Evolutionary conservation across 306 rosid species (phyloP).

Genomic region (Vicia faba): DNA sequence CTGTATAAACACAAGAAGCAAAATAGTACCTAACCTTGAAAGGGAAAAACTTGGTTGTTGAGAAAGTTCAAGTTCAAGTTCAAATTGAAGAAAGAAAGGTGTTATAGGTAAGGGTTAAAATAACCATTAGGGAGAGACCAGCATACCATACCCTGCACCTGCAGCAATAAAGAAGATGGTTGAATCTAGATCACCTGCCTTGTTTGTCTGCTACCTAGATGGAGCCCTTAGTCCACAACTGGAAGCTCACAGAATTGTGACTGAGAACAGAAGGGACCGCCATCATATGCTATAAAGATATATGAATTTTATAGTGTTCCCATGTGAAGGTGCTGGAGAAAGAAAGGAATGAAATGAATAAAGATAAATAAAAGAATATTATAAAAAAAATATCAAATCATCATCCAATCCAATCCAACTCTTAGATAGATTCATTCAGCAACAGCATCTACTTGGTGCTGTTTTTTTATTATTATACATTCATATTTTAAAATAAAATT

Average conservation of each 20-base stretch:
- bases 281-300: constrained; percentile 38
- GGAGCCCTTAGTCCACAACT: constrained; percentile 11
- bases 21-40: constrained; percentile 44
- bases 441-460: constrained; percentile 2
- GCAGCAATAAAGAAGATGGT: constrained; percentile 28
- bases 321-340: constrained; percentile 36
- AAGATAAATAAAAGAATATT: constrained; percentile 13
- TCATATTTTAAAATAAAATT: background rate
- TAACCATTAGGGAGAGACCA: constrained; percentile 29
- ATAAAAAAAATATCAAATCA: background rate
- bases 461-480: background rate
- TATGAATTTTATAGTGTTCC: constrained; percentile 32
- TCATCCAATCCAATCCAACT: constrained; percentile 12
- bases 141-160: constrained; percentile 16
- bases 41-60: constrained; percentile 28
- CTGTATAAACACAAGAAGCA: background rate
- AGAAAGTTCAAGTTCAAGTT: constrained; percentile 32
- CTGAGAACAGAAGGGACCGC: constrained; percentile 46
- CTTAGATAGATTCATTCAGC: constrained; percentile 15
- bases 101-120: constrained; percentile 38
- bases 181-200: constrained; percentile 46
- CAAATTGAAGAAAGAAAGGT: constrained; percentile 10
- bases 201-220: constrained; percentile 23
- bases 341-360: constrained; percentile 14
- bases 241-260: constrained; percentile 10